These are phyloP conservation scores for Aspergillus sp. DNA, from an alignment of 2,329 filamentous ascomycete genomes.

Conservation along the genomic window DNA sequence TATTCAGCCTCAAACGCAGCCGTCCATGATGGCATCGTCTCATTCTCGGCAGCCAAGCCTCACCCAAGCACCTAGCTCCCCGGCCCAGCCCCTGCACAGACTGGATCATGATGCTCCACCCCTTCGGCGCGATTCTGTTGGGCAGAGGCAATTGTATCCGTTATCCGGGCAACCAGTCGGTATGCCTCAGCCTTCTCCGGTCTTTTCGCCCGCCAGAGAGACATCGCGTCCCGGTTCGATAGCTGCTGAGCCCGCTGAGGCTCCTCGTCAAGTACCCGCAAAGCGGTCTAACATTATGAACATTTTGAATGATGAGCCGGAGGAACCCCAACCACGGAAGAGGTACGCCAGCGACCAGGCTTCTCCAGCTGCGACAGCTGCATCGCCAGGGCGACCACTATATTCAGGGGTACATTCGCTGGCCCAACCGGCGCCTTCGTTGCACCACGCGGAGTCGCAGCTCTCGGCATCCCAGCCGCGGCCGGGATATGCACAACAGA, in stretches of 20 bases:
- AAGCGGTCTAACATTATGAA: constrained; percentile 43
- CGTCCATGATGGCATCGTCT: constrained; percentile 17
- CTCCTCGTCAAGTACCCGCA: constrained; percentile 33
- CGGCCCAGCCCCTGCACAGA: constrained; percentile 18
- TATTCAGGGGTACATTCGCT: constrained; percentile 17
- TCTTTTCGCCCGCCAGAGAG: constrained; percentile 30
- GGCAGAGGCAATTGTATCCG: constrained; percentile 26
- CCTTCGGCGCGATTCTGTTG: constrained; percentile 26
- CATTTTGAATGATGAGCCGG: constrained; percentile 40
- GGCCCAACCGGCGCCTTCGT: constrained; percentile 12
- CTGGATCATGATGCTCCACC: constrained; percentile 25
- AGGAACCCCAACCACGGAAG: constrained; percentile 39
- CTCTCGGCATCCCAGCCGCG: constrained; percentile 13
- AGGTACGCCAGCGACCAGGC: constrained; percentile 33
- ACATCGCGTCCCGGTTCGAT: constrained; percentile 23
- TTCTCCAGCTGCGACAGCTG: constrained; percentile 10
- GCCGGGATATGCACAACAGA: constrained; percentile 18
- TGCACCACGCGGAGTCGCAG: constrained; percentile 17
- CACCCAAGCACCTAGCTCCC: constrained; percentile 26
- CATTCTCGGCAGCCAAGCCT: constrained; percentile 31
- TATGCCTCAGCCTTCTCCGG: constrained; percentile 18
- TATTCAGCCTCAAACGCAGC: constrained; percentile 18
- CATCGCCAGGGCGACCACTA: constrained; percentile 18
- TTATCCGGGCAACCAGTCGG: constrained; percentile 17
- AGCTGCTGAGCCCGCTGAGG: constrained; percentile 23